Evolutionary conservation across 2,329 filamentous ascomycete species (phyloP).

Genomic region (Nothophaeocryptopus gaeumannii): DNA sequence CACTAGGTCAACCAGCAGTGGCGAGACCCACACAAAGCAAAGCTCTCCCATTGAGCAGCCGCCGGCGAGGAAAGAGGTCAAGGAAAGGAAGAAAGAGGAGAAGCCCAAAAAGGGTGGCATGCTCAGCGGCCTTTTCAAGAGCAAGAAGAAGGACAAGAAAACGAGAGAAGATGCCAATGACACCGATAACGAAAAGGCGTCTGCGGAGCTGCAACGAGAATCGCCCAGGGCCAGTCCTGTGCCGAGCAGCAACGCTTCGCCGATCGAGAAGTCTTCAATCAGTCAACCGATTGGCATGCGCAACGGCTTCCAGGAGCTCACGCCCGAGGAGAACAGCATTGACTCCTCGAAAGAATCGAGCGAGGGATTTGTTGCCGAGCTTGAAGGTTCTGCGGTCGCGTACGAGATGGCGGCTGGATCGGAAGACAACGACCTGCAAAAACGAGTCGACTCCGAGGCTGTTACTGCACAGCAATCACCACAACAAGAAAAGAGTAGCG

Average conservation of each 20-base stretch:
- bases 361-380: conserved; percentile 35
- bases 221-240: conserved; percentile 24
- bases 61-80: conserved; percentile 71
- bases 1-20: conserved; percentile 54
- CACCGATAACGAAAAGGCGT: conserved; percentile 32
- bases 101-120: conserved; percentile 69
- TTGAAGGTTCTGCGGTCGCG: conserved; percentile 38
- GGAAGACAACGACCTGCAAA: conserved; percentile 9
- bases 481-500: conserved; percentile 14
- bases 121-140: conserved; percentile 67
- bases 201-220: conserved; percentile 27
- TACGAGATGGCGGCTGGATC: conserved; percentile 39
- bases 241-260: conserved; percentile 24
- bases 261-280: conserved; percentile 21
- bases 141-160: conserved; percentile 64
- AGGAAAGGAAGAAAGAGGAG: conserved; percentile 73
- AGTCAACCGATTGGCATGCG: conserved; percentile 2
- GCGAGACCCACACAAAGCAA: conserved; percentile 74
- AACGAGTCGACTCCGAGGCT: conserved; percentile 9
- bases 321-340: conserved; percentile 7
- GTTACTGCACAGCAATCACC: conserved; percentile 8
- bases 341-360: conserved; percentile 16
- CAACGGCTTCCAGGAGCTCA: conserved; percentile 5
- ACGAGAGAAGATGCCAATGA: conserved; percentile 44
- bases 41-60: conserved; percentile 58